Percentiles rank a stretch among this genome's conserved stretches.
These are phyloP conservation scores for Agroathelia rolfsii DNA, from an alignment of 1,284 basidiomycete species.

Conservation along the genomic window DNA sequence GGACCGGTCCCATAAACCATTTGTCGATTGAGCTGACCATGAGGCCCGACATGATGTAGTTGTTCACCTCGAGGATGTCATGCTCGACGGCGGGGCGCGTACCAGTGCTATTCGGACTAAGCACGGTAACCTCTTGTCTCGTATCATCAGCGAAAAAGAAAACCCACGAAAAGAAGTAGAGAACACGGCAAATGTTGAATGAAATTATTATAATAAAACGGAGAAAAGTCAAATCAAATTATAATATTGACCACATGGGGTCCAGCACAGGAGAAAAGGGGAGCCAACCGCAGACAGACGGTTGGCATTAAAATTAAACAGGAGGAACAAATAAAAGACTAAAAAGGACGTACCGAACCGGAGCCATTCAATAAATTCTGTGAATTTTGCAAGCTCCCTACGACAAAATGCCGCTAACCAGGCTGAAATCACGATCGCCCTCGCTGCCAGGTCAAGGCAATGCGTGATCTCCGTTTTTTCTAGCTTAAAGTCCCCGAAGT, in stretches of 20 bases:
- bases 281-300: conserved; percentile 12
- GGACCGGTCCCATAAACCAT: conserved; percentile 63
- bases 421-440: conserved; percentile 49
- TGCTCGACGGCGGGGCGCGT: conserved; percentile 43
- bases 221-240: too few relatives aligned
- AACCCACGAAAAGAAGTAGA: too few relatives aligned
- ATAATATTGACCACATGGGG: too few relatives aligned
- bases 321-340: too few relatives aligned
- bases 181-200: too few relatives aligned
- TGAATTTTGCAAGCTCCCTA: conserved; percentile 58
- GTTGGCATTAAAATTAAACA: conserved; percentile 6
- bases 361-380: conserved; percentile 71
- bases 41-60: conserved; percentile 66
- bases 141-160: too few relatives aligned
- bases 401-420: conserved; percentile 62
- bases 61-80: conserved; percentile 72
- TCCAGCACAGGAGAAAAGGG: too few relatives aligned
- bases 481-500: conserved; percentile 44
- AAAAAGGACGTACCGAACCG: conserved; percentile 49
- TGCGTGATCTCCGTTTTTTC: conserved; percentile 34
- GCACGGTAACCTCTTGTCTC: too few relatives aligned
- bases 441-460: conserved; percentile 41
- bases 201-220: too few relatives aligned
- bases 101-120: too few relatives aligned
- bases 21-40: conserved; percentile 59